Evolutionary conservation across 2,329 filamentous ascomycete species (phyloP).

Genomic region (Diaporthe sp.): DNA sequence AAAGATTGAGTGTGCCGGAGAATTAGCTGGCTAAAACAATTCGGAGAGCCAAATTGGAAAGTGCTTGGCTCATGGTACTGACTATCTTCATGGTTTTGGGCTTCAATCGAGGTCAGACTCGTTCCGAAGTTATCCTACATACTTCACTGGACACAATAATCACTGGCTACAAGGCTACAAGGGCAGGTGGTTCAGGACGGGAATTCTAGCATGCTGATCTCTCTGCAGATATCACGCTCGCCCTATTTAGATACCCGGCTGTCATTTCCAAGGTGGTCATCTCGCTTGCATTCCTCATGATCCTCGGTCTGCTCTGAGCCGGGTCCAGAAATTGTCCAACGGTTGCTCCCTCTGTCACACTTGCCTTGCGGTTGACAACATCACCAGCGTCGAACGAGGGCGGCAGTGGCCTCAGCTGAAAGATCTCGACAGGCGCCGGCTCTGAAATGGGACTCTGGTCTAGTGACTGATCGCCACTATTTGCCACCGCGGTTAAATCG

Average conservation of each 20-base stretch:
- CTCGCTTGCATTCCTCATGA: constrained; percentile 35
- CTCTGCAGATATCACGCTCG: constrained; percentile 6
- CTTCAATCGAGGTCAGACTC: background rate
- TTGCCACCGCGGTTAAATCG: background rate
- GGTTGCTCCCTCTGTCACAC: constrained; percentile 6
- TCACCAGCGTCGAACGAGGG: constrained; percentile 13
- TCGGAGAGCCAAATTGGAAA: background rate
- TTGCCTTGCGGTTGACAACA: constrained; percentile 10
- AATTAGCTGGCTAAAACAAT: background rate
- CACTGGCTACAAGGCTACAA: background rate
- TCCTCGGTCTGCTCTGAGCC: background rate
- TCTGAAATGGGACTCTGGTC: background rate
- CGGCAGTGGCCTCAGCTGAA: constrained; percentile 17
- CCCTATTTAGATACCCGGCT: constrained; percentile 18
- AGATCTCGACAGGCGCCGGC: background rate
- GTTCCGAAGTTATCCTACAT: background rate
- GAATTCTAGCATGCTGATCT: constrained; percentile 3
- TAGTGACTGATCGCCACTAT: background rate
- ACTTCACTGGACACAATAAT: background rate
- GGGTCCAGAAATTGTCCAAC: constrained; percentile 15
- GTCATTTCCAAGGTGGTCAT: constrained; percentile 33
- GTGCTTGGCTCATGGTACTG: background rate
- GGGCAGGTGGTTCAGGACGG: background rate
- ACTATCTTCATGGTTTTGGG: background rate
- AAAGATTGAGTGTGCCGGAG: background rate